Conservation (phyloP, 805 yeast species). For the Brettanomyces naardenensis region DNA sequence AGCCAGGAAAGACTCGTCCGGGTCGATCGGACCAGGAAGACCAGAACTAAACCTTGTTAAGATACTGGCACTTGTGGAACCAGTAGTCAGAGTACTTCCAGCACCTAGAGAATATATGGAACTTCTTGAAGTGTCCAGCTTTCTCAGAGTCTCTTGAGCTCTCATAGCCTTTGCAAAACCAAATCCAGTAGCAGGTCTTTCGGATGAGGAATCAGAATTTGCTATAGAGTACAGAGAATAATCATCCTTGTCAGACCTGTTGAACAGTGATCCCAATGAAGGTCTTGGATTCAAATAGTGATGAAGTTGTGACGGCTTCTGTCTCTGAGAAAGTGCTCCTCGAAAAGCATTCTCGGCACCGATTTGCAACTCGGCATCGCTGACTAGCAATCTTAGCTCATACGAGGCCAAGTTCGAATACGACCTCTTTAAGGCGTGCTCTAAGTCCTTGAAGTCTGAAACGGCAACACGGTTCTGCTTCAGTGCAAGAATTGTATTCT, state of each 20-base stretch:
- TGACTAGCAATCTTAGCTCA: conserved; percentile 20
- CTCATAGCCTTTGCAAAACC: conserved; percentile 22
- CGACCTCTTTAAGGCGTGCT: conserved; percentile 30
- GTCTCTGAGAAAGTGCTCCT: neutral
- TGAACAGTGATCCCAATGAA: neutral
- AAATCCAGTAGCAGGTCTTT: conserved; percentile 6
- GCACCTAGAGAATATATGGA: conserved; percentile 9
- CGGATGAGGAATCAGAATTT: conserved; percentile 8
- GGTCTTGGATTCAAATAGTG: neutral
- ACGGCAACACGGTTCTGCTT: conserved; percentile 21
- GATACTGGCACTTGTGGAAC: conserved; percentile 1
- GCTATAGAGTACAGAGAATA: conserved; percentile 4
- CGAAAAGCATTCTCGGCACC: neutral
- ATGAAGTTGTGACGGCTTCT: neutral
- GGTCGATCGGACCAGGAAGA: conserved; percentile 1
- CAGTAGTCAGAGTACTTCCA: conserved; percentile 1
- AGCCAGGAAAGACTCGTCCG: neutral
- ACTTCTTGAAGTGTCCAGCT: conserved; percentile 13
- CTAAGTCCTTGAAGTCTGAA: conserved; percentile 23
- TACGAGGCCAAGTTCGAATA: conserved; percentile 34
- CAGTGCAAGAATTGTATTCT: conserved; percentile 43
- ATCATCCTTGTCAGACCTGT: neutral
- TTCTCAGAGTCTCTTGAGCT: conserved; percentile 16
- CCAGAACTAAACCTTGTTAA: conserved; percentile 1
- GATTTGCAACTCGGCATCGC: conserved; percentile 1